These are phyloP conservation scores for Triticum dicoccoides DNA, from an alignment of 176 grass and related monocot genomes.

Conservation along the genomic window DNA sequence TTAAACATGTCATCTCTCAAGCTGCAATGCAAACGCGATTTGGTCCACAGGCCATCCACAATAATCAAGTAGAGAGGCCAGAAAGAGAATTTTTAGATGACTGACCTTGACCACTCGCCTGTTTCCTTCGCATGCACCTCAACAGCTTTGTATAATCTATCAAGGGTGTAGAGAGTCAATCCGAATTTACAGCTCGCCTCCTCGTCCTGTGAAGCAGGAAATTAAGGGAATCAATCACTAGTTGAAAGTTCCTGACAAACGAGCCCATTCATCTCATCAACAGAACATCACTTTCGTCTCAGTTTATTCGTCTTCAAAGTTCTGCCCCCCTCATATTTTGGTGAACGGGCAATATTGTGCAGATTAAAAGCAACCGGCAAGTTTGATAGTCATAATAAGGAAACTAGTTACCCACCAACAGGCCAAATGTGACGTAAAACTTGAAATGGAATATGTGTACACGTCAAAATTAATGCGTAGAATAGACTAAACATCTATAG, in stretches of 20 bases:
- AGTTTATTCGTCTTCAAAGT: too few species aligned
- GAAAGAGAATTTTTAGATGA: not conserved
- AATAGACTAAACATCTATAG: not conserved
- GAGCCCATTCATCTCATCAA: not conserved
- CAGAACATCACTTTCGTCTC: too few species aligned
- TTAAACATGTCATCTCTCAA: slow-evolving; percentile 78
- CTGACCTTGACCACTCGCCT: slow-evolving; percentile 83
- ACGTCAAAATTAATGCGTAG: slow-evolving; percentile 7
- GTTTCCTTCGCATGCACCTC: slow-evolving; percentile 82
- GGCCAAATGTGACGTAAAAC: not conserved
- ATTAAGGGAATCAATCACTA: slow-evolving; percentile 2
- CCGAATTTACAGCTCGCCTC: slow-evolving; percentile 70
- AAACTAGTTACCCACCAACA: slow-evolving; percentile 19
- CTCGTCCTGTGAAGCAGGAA: slow-evolving; percentile 53
- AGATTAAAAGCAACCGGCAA: not conserved
- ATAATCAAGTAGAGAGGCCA: not conserved
- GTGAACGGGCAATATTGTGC: not conserved
- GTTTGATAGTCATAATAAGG: not conserved
- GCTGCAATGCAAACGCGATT: slow-evolving; percentile 39
- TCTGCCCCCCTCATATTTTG: too few species aligned
- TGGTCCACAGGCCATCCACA: not conserved
- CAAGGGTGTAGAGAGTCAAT: slow-evolving; percentile 74
- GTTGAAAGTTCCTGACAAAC: not conserved
- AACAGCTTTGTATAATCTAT: slow-evolving; percentile 80
- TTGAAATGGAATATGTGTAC: not conserved